Evolutionary conservation across 768 basidiomycete genomes (phyloP), one percentile per base, ranked within the genome.

Genomic region (Pleurotus sapidus): DNA sequence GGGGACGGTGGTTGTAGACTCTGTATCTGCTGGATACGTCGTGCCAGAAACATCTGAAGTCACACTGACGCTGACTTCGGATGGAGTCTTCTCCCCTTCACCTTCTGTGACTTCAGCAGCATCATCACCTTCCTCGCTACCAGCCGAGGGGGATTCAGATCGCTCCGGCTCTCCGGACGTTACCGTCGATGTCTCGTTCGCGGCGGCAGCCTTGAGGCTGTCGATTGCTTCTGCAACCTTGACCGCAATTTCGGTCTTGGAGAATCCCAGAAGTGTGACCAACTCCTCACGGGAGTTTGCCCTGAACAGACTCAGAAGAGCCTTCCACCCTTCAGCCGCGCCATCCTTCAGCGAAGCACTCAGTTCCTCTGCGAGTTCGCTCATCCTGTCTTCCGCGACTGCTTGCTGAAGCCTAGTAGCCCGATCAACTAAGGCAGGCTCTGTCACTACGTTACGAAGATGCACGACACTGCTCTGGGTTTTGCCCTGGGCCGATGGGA

Each of bases 221-320:
- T 88, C 84, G 46, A 95, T 83, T 9, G 94, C 93, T 60, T 91
- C 88, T 8, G 85, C 84, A 15, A 98, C 91, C 60, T 87, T 88
- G 3, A 77, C 73, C 2, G 84, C 85, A 15, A 97, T 83, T 61
- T 95, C 93, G 8, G 81, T 83, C 71, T 96, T 95, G 3, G 93
- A 95, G 70, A 95, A 98, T 0, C 95, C 96, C 12, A 99, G 80
- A 1, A 98, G 73, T 2, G 88, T 88, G 49, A 98, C 88, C 4
- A 98, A 78, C 71, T 98, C 94, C 24, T 95, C 91, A 55, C 93
- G 77, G 7, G 93, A 94, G 68, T 95, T 84, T 0, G 93, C 87
- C 61, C 85, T 84, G 83, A 97, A 98, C 23, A 98, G 75, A 61
- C 89, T 91, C 49, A 87, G 70, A n/a, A 98, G 70, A 0, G 94